Evolutionary conservation across 805 yeast genomes (phyloP).

Genomic region (Wickerhamomyces canadensis): DNA sequence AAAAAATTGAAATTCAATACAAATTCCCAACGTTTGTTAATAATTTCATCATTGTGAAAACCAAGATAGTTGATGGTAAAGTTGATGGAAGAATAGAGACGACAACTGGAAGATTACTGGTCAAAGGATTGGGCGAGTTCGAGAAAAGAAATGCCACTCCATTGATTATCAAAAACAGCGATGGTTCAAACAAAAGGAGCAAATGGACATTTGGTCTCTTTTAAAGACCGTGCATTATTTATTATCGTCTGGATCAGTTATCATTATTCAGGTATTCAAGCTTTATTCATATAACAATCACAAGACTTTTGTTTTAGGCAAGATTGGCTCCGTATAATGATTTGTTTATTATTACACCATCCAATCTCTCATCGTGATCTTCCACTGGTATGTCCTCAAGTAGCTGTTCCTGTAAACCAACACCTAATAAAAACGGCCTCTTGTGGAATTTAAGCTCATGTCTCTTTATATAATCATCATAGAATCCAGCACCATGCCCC

Average conservation of each 20-base stretch:
- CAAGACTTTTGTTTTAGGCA: too few species aligned
- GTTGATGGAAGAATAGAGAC: slow-evolving; percentile 51
- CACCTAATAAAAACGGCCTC: slow-evolving; percentile 48
- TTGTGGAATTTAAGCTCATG: slow-evolving; percentile 26
- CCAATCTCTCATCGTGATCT: slow-evolving; percentile 56
- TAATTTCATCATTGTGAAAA: slow-evolving; percentile 64
- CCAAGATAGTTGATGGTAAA: slow-evolving; percentile 34
- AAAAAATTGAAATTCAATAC: slow-evolving; percentile 46
- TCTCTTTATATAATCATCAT: slow-evolving; percentile 67
- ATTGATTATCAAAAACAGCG: neutral
- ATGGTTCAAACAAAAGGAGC: slow-evolving; percentile 2
- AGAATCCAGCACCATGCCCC: slow-evolving; percentile 94
- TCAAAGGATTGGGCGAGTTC: slow-evolving; percentile 49
- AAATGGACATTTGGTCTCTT: neutral
- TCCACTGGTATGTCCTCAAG: slow-evolving; percentile 50
- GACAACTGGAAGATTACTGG: slow-evolving; percentile 48
- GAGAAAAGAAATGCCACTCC: slow-evolving; percentile 8
- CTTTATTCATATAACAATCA: too few species aligned
- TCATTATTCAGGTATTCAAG: too few species aligned
- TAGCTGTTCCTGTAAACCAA: slow-evolving; percentile 62
- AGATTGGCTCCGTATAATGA: slow-evolving; percentile 13
- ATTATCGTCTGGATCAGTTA: too few species aligned
- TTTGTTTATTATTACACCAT: slow-evolving; percentile 45
- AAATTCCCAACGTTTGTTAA: slow-evolving; percentile 72
- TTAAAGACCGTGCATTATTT: too few species aligned